Percentiles rank a stretch among this genome's conserved stretches.
Conservation (phyloP, 305 asterid genomes). For the Solanum chacoense region DNA sequence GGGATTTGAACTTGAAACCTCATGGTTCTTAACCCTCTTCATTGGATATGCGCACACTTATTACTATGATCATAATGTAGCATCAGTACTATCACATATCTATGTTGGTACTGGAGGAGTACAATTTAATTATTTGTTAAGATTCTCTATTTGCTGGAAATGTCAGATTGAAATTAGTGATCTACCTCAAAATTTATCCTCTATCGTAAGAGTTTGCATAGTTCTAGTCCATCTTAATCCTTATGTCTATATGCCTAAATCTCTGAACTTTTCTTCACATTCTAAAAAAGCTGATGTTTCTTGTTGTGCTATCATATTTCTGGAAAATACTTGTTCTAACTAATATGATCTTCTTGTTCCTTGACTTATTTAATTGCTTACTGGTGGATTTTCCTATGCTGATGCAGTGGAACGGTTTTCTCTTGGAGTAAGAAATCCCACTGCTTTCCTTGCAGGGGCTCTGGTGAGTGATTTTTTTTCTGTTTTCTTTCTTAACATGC, state of each 20-base stretch:
- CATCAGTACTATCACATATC: background rate
- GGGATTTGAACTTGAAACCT: background rate
- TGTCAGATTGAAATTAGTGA: background rate
- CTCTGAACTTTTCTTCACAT: background rate
- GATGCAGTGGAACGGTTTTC: conserved; percentile 84
- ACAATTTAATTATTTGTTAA: background rate
- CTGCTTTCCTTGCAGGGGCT: conserved; percentile 85
- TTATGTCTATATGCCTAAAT: background rate
- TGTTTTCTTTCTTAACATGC: background rate
- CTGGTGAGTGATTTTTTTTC: conserved; percentile 44
- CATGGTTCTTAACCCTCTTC: background rate
- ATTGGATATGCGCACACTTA: background rate
- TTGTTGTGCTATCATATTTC: background rate
- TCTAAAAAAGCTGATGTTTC: background rate
- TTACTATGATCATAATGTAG: background rate
- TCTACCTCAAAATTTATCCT: background rate
- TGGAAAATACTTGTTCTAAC: background rate
- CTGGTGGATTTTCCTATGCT: conserved; percentile 8
- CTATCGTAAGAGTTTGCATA: background rate
- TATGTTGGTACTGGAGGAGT: background rate
- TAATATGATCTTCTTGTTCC: background rate
- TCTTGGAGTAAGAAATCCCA: conserved; percentile 81
- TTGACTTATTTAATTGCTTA: conserved; percentile 6
- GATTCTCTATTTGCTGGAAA: background rate
- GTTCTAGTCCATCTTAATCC: background rate